Evolutionary conservation across 345 rosid species (phyloP).

Genomic region (sweet orange (Citrus sinensis)): DNA sequence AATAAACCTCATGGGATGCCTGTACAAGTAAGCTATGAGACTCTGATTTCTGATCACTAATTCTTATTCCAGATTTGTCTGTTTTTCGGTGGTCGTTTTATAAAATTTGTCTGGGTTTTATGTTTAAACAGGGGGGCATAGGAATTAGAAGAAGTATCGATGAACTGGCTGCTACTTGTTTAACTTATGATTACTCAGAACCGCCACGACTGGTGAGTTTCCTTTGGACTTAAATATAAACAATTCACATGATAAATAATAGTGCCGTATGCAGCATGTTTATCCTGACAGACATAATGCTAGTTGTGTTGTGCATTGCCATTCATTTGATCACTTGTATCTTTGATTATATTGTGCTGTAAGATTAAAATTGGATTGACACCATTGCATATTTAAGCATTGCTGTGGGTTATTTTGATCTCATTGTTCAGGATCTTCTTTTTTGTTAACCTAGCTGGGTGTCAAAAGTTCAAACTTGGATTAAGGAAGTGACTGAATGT

Average conservation of each 20-base stretch:
- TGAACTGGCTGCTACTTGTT: slow-evolving; percentile 68
- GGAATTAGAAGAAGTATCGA: slow-evolving; percentile 80
- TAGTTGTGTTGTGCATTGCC: background rate
- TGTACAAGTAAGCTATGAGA: slow-evolving; percentile 60
- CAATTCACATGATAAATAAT: background rate
- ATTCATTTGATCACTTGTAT: background rate
- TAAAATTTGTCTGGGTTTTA: background rate
- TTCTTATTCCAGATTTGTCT: background rate
- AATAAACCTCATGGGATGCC: slow-evolving; percentile 94
- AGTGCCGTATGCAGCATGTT: background rate
- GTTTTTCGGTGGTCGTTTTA: background rate
- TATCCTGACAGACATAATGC: background rate
- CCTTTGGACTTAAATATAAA: background rate
- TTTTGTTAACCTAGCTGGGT: background rate
- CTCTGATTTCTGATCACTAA: background rate
- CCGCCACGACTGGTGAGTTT: slow-evolving; percentile 86
- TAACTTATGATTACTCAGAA: slow-evolving; percentile 56
- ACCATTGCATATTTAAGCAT: background rate
- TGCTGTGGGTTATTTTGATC: background rate
- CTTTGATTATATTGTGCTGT: background rate
- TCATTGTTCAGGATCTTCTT: background rate
- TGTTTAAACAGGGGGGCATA: slow-evolving; percentile 67
- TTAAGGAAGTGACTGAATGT: background rate
- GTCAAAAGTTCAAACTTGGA: background rate
- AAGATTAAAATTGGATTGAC: background rate